These are phyloP conservation scores for Cornus suecica DNA, from an alignment of 148 eudicot genomes.

Conservation along the genomic window DNA sequence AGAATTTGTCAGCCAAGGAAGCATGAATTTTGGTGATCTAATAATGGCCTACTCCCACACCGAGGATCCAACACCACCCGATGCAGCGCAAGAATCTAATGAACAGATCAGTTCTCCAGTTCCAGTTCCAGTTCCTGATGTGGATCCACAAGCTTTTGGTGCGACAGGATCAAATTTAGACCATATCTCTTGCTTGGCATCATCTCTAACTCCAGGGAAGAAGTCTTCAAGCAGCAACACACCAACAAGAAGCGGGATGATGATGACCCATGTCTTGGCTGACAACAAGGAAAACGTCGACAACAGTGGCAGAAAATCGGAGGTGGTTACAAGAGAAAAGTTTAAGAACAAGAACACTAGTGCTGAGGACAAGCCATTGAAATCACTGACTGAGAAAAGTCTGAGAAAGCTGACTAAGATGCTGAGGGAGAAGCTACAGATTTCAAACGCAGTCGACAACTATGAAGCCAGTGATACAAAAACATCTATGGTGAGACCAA, in stretches of 20 bases:
- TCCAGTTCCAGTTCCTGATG: background rate
- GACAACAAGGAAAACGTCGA: constrained; percentile 54
- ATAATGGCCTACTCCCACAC: background rate
- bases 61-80: background rate
- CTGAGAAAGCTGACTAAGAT: constrained; percentile 46
- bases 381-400: constrained; percentile 29
- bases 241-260: constrained; percentile 25
- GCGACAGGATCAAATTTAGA: background rate
- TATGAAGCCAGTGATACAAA: constrained; percentile 17
- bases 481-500: constrained; percentile 14
- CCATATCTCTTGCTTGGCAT: background rate
- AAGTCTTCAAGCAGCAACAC: constrained; percentile 26
- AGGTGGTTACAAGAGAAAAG: constrained; percentile 15
- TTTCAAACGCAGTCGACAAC: constrained; percentile 5
- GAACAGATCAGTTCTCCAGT: background rate
- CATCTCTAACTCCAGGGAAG: constrained; percentile 16
- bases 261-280: constrained; percentile 20
- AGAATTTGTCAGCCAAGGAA: background rate
- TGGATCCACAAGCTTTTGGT: background rate
- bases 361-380: constrained; percentile 8
- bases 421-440: constrained; percentile 31
- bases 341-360: constrained; percentile 13
- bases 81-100: background rate
- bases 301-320: constrained; percentile 17
- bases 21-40: background rate